Base-by-base conservation (phyloP, 2,329 filamentous ascomycete species). In the Venturia carpophila region DNA sequence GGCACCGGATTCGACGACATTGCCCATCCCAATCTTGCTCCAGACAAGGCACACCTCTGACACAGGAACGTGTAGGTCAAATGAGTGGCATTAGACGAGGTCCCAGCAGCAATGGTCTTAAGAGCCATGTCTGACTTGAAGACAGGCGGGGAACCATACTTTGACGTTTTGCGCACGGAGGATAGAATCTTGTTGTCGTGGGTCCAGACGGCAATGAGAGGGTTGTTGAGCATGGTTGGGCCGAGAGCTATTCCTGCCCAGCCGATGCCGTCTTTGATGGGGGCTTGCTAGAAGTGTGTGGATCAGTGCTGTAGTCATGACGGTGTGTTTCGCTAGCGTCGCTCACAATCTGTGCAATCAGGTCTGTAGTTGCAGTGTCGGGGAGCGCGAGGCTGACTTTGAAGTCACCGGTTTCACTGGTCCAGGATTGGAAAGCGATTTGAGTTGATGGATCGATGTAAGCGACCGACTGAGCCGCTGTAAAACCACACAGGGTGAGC, bases 341-440 rank as follows among this genome's bases (percentile, higher is more conserved):
- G 37, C 61, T 37, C 37, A 63, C 61, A 27, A 63, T 45, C 15
- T 63, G 61, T 45, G 37, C 61, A 17, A 63, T 63, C 13, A 63
- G 24, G 45, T 52, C 61, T 47, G 39, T 37, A 9, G n/a, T 39
- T 19, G 41, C 41, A 11, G 11, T 19, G 9, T 45, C 21, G 30
- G 61, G 42, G 3, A 63, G 61, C 15, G 61, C 61, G 21, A 63
- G n/a, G 61, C 61, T 45, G 45, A 63, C n/a, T 39, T 52, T 45
- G 41, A 47, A 52, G 39, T 42, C 61, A 37, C 15, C 27, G n/a
- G 3, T 10, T n/a, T 21, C 3, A 10, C 21, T 34, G 19, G 49
- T 34, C 37, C 43, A 63, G 30, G 61, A 30, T 45, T 63, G 61
- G 61, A 63, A 63, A 39, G 21, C 30, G 45, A 63, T 63, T 52